A percentile compares a stretch with the other conserved stretches of the same genome.
Conservation (phyloP, 331 rosid species). For the Ulmus americana region DNA sequence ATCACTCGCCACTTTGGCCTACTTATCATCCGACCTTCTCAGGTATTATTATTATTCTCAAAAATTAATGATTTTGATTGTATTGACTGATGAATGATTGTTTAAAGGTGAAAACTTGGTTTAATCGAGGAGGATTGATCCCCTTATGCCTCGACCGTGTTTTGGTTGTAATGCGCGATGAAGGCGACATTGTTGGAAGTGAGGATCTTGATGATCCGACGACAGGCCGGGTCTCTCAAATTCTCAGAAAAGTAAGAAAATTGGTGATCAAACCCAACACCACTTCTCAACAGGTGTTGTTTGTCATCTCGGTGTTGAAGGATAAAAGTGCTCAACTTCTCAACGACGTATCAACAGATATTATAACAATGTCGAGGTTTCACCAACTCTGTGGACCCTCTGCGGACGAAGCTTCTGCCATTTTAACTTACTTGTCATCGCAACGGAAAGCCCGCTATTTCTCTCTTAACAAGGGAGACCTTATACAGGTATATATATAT, state of each 20-base stretch:
- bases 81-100: background rate
- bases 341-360: conserved; percentile 1
- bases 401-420: conserved; percentile 47
- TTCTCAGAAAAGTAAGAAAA: conserved; percentile 39
- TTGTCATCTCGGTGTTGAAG: conserved; percentile 53
- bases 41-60: conserved; percentile 19
- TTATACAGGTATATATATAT: conserved; percentile 48
- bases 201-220: conserved; percentile 56
- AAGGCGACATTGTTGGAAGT: conserved; percentile 56
- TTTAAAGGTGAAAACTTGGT: conserved; percentile 47
- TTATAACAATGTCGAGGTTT: conserved; percentile 51
- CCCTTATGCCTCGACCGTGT: conserved; percentile 75
- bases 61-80: conserved; percentile 15
- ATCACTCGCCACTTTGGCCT: conserved; percentile 47
- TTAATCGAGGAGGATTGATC: conserved; percentile 66
- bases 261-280: conserved; percentile 33
- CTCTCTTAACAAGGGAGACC: conserved; percentile 39
- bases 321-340: conserved; percentile 61
- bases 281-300: conserved; percentile 25
- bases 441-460: conserved; percentile 60
- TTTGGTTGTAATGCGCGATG: conserved; percentile 65
- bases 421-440: conserved; percentile 57
- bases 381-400: conserved; percentile 62
- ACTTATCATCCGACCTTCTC: conserved; percentile 45
- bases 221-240: conserved; percentile 40